Evolutionary conservation across 129 eudicot genomes (phyloP).

Genomic region (Artemisia argyi): DNA sequence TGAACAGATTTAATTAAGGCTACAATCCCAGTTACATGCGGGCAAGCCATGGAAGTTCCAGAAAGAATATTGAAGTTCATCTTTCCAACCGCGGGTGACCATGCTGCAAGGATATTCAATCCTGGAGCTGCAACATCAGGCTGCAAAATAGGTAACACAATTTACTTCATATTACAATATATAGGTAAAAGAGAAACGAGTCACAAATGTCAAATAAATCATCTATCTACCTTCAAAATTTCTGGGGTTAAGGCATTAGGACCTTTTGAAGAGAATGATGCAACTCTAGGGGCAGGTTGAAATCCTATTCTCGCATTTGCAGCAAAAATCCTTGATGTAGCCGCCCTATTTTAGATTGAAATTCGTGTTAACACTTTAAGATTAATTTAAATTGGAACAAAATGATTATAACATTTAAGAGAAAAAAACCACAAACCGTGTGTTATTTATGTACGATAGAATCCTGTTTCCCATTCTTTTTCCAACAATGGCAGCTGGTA

Average conservation of each 20-base stretch:
- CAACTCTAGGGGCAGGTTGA: constrained; percentile 78
- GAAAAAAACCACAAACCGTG: constrained; percentile 46
- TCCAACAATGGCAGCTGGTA: constrained; percentile 78
- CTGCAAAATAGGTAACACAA: constrained; percentile 42
- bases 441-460: constrained; percentile 49
- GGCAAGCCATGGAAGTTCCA: constrained; percentile 97
- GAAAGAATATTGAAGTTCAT: constrained; percentile 61
- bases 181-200: neutral
- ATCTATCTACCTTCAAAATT: constrained; percentile 64
- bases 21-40: constrained; percentile 80
- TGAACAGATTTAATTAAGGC: constrained; percentile 79
- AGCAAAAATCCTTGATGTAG: constrained; percentile 53
- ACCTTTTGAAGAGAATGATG: constrained; percentile 87
- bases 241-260: constrained; percentile 80
- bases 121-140: constrained; percentile 95
- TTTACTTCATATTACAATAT: neutral
- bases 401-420: neutral
- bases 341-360: constrained; percentile 39
- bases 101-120: constrained; percentile 82
- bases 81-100: constrained; percentile 71
- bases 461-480: constrained; percentile 52
- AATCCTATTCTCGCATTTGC: constrained; percentile 56
- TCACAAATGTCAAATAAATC: neutral
- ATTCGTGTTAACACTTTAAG: constrained; percentile 6
- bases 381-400: neutral